Evolutionary conservation across 192 early-diverging fungal genomes (phyloP).

Genomic region (Rhizophagus prolifer): DNA sequence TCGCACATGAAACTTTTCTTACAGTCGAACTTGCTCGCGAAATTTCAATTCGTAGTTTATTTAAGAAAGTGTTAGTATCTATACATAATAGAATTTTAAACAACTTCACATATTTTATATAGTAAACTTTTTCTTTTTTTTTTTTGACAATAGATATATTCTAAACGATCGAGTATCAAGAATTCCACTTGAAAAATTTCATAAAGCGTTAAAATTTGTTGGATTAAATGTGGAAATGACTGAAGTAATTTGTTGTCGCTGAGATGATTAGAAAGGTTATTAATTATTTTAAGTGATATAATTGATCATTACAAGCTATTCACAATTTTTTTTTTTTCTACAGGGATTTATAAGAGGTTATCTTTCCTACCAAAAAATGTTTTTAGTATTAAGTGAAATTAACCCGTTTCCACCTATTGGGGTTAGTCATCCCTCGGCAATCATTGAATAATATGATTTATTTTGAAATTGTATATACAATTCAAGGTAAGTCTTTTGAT

Average conservation of each 20-base stretch:
- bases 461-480: no score
- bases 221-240: slow-evolving; percentile 56
- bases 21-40: slow-evolving; percentile 75
- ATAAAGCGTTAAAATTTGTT: slow-evolving; percentile 61
- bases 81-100: neutral
- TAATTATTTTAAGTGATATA: neutral
- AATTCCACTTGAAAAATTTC: slow-evolving; percentile 57
- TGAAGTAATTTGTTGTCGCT: slow-evolving; percentile 87
- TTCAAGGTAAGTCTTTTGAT: no score
- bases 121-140: neutral
- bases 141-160: slow-evolving; percentile 13
- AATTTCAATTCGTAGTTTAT: slow-evolving; percentile 73
- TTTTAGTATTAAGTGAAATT: neutral
- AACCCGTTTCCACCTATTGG: neutral
- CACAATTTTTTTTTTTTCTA: neutral
- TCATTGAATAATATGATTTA: no score
- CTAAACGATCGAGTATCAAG: slow-evolving; percentile 53
- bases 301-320: neutral
- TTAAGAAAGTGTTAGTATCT: slow-evolving; percentile 72
- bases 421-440: no score
- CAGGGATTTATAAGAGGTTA: neutral
- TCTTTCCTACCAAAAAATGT: neutral
- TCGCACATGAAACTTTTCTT: slow-evolving; percentile 72
- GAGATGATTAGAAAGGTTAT: slow-evolving; percentile 82
- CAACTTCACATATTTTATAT: neutral